These are phyloP conservation scores for Globisporangium radiosum DNA, from an alignment of 352 stramenopile species.

Conservation along the genomic window DNA sequence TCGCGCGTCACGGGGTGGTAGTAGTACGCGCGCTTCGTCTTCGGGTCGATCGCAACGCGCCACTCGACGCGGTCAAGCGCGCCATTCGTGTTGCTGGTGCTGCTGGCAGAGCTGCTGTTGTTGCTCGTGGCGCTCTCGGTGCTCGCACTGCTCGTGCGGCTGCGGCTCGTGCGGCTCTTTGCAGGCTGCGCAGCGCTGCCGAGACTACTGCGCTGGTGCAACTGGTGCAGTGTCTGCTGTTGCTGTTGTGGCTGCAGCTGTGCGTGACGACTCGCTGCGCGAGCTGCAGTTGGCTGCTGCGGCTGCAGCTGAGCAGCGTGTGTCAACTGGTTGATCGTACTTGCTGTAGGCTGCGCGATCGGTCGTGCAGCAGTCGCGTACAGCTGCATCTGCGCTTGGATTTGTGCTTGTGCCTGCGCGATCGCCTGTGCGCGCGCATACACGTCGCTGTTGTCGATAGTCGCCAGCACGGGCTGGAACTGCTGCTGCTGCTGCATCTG, in stretches of 20 bases:
- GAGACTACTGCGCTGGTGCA: background rate
- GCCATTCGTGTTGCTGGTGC: background rate
- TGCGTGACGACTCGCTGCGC: constrained; percentile 1
- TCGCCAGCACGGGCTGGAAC: background rate
- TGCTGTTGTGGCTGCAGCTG: constrained; percentile 10
- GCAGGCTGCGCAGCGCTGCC: background rate
- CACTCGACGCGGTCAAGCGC: constrained; percentile 33
- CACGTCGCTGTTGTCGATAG: constrained; percentile 14
- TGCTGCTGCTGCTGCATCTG: background rate
- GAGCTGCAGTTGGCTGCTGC: background rate
- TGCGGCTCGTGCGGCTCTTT: constrained; percentile 10
- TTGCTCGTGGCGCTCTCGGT: background rate
- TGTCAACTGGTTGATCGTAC: constrained; percentile 5
- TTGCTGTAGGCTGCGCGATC: background rate
- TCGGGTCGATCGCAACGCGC: constrained; percentile 72
- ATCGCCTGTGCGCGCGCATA: constrained; percentile 20
- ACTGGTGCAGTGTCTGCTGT: constrained; percentile 12
- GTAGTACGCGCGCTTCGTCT: constrained; percentile 94
- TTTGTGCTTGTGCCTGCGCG: constrained; percentile 22
- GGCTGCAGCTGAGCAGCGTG: constrained; percentile 15
- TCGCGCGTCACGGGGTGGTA: constrained; percentile 94
- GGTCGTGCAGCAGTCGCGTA: constrained; percentile 13
- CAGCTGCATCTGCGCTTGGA: constrained; percentile 29
- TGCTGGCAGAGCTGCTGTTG: constrained; percentile 10
- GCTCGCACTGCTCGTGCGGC: constrained; percentile 10